Base-by-base conservation (phyloP, 2,329 filamentous ascomycete genomes). In the Fusarium sp. region DNA sequence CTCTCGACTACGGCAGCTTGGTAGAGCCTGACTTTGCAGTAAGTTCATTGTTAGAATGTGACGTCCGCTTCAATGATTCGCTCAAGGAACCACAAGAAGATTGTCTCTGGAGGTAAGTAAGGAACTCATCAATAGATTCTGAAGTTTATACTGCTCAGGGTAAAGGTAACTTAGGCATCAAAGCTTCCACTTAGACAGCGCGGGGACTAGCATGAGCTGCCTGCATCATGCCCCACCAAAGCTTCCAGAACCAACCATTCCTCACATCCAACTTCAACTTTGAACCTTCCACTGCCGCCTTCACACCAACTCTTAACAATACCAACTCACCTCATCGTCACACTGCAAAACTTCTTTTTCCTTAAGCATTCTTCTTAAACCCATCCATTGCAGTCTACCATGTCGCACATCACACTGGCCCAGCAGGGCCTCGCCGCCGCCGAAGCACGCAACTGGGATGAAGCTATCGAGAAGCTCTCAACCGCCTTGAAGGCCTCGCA, bases 401-500 rank as follows among this genome's bases (percentile, higher is more conserved):
- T 91, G 88, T 87, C 88, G 10, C 80, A 86, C 72, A 83, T 85
- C 68, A 85, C 82, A 4, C 75, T 85, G n/a, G 90, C 86, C 75
- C 82, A 86, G 44, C 79, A 88, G 69, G 95, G 95, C 77, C 85
- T 97, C 57, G 86, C 86, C 42, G 88, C 94, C 63, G 86, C 94
- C 64, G 83, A 89, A 33, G 85, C 83, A 13, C 88, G 87, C 57
- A 87, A 95, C 68, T 96, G 90, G 81, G 83, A 87, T 9, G 85
- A 87, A 52, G 95, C 94, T 49, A 89, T 97, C 75, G 81, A 85
- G 40, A 88, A 91, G 76, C 92, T 93, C 72, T 92, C 92, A 12
- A 82, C 85, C 43, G 94, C 94, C 11, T 85, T 97, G 38, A 83
- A 89, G 69, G 86, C 86, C 18, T 90, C 92, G 0, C 85, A 85